phyloP scores from a whole-genome alignment of 441 rosid genomes.

The Metrosideros polymorpha region DNA sequence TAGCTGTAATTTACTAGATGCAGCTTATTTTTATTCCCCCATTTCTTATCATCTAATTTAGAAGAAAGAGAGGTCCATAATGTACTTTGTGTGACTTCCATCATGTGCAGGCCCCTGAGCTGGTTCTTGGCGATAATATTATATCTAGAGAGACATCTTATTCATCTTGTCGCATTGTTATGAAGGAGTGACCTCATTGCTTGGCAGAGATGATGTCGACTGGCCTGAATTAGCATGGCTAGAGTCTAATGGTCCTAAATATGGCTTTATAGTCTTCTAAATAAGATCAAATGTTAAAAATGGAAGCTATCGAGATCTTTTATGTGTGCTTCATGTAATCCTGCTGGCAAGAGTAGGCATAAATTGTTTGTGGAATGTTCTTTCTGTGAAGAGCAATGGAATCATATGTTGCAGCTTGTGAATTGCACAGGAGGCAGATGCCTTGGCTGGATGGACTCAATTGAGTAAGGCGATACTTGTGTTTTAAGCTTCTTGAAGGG shows the following conservation, averaged over 20 bases:
- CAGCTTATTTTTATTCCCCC: neutral
- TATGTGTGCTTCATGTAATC: neutral
- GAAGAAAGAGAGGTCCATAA: neutral
- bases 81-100: neutral
- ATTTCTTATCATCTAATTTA: neutral
- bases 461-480: neutral
- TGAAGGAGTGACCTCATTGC: neutral
- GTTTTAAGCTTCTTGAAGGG: neutral
- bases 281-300: neutral
- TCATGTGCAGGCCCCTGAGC: neutral
- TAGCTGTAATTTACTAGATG: neutral
- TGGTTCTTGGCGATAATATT: neutral
- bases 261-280: neutral
- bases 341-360: neutral
- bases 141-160: neutral
- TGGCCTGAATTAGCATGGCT: neutral
- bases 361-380: neutral
- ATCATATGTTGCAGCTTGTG: neutral
- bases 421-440: neutral
- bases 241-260: neutral
- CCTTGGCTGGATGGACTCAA: neutral
- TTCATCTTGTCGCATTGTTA: neutral
- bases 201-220: neutral
- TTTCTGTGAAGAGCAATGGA: neutral
- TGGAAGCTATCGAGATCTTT: neutral